Conservation (phyloP, 1,139 yeast genomes). For the Geotrichum australiense region DNA sequence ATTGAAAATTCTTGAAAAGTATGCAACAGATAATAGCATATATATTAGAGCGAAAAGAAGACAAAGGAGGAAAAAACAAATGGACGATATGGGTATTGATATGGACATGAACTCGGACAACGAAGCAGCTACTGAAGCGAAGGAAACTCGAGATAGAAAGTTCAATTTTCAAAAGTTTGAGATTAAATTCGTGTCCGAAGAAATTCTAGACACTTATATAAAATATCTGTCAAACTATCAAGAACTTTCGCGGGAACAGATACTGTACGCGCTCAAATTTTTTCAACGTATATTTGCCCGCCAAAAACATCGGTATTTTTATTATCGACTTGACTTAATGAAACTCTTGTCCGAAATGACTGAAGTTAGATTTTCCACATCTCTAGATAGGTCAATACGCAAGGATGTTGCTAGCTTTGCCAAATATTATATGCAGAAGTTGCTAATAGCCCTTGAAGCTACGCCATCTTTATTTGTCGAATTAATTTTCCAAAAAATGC, state of each 20-base stretch:
- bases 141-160: slow-evolving; percentile 45
- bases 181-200: slow-evolving; percentile 37
- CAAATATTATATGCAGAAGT: slow-evolving; percentile 57
- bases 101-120: slow-evolving; percentile 43
- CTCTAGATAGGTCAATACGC: slow-evolving; percentile 4
- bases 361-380: slow-evolving; percentile 11
- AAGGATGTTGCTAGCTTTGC: slow-evolving; percentile 42
- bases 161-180: slow-evolving; percentile 44
- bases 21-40: slow-evolving; percentile 52
- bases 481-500: slow-evolving; percentile 52
- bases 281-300: slow-evolving; percentile 67
- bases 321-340: slow-evolving; percentile 73
- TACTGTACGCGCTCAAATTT: slow-evolving; percentile 60
- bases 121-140: slow-evolving; percentile 36
- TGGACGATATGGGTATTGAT: slow-evolving; percentile 37
- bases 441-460: slow-evolving; percentile 45
- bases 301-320: slow-evolving; percentile 51
- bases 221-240: slow-evolving; percentile 47
- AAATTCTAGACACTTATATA: slow-evolving; percentile 45
- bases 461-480: slow-evolving; percentile 61
- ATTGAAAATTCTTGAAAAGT: slow-evolving; percentile 60
- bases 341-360: slow-evolving; percentile 44
- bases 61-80: slow-evolving; percentile 24
- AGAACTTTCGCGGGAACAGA: slow-evolving; percentile 55
- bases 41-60: slow-evolving; percentile 47